Conservation (phyloP, 192 early-diverging fungal species). For the Linnemannia exigua region DNA sequence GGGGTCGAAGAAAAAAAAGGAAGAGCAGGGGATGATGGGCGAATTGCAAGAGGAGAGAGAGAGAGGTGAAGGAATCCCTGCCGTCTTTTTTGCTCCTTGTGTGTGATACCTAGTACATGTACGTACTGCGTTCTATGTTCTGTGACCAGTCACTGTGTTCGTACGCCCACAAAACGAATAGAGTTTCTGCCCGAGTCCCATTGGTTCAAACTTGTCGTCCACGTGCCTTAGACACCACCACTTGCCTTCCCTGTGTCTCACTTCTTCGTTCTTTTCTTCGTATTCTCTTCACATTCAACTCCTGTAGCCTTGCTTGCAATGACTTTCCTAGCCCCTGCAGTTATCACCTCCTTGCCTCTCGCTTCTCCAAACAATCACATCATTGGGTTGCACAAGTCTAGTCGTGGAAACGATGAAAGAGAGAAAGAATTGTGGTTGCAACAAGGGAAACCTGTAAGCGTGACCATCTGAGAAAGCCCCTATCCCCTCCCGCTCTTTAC, state of each 20-base stretch:
- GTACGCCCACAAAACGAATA: background rate
- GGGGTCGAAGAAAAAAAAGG: background rate
- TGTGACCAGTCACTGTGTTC: background rate
- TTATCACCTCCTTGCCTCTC: background rate
- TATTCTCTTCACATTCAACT: background rate
- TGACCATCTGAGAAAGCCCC: background rate
- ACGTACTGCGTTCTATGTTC: background rate
- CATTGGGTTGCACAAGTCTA: background rate
- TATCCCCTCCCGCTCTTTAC: background rate
- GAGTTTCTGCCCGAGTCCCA: background rate
- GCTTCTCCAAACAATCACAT: background rate
- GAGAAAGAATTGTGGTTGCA: background rate
- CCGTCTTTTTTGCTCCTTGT: too few relatives aligned
- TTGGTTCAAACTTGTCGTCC: background rate
- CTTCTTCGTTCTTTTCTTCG: background rate
- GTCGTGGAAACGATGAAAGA: background rate
- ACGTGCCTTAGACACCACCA: background rate
- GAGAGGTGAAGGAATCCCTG: background rate
- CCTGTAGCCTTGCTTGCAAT: too few relatives aligned
- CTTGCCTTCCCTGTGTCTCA: background rate
- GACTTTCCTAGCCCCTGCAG: background rate
- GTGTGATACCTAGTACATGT: too few relatives aligned
- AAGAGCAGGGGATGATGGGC: background rate
- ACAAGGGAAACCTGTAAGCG: background rate
- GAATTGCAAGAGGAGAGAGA: background rate